A percentile compares a stretch with the other conserved stretches of the same genome.
Conservation (phyloP, 208 protist species). For the Trypanosoma grayi region DNA sequence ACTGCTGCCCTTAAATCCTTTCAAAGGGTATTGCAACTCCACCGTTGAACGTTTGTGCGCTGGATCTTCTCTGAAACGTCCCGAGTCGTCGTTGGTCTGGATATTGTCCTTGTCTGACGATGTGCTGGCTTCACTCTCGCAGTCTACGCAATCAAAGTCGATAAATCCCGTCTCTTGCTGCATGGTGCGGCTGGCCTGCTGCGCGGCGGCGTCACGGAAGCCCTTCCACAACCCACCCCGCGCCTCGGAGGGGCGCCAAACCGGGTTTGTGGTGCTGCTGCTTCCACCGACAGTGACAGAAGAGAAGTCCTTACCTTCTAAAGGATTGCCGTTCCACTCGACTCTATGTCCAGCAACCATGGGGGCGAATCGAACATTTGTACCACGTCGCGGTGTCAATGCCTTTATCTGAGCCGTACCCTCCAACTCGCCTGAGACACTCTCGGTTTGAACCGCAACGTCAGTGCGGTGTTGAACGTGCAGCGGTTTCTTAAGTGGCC, state of each 20-base stretch:
- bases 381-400: not conserved
- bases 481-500: not conserved
- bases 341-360: not conserved
- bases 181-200: not conserved
- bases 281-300: not conserved
- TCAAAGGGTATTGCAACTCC: too few relatives aligned
- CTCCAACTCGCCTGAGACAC: not conserved
- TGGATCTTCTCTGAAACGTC: too few relatives aligned
- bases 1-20: not conserved
- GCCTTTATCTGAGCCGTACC: not conserved
- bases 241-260: not conserved
- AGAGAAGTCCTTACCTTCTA: not conserved
- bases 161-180: not conserved
- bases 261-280: not conserved
- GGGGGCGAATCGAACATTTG: not conserved
- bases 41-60: too few relatives aligned
- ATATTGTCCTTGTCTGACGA: too few relatives aligned
- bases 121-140: constrained; percentile 3
- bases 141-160: constrained; percentile 11
- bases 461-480: not conserved
- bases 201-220: not conserved
- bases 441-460: constrained; percentile 7
- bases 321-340: not conserved
- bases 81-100: too few relatives aligned
- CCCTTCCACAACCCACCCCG: not conserved